Evolutionary conservation across 495 filamentous ascomycete genomes (phyloP), one percentile per base, ranked within the genome.

Genomic region (Penicillium canariense): DNA sequence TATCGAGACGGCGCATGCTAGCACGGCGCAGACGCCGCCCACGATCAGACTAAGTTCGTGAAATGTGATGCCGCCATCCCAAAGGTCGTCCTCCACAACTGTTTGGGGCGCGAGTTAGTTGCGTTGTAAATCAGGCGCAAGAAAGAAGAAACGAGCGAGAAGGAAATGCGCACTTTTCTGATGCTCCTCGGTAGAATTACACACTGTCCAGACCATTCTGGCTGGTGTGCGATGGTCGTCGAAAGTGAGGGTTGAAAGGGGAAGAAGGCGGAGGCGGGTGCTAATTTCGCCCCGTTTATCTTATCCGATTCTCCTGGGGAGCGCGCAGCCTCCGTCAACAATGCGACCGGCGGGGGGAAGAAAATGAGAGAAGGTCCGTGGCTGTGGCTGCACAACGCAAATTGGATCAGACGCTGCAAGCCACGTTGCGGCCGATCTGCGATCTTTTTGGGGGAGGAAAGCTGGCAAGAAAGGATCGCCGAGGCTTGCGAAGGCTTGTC

Each of bases 201-300:
- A 82, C 55, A 67, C 61, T 36, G 75, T 73, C 78, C 77, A 80
- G 50, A 66, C 71, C 77, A 79, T 79, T 50, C 50, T 74, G 48
- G 66, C 63, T 63, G 56, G 43, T 15, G 47, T 31, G 45, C 43
- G 52, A 36, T 17, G 15, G 18, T 18, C 27, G 50, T 45, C 6
- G 36, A 34, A 14, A 25, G 14, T 20, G 49, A 26, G 9, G 38
- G 38, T 34, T 25, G 50, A 53, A 46, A 53, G 50, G 46, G 25
- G 53, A 43, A 34, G 56, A 59, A 55, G 22, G 43, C 32, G 47
- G 26, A 48, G 34, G 42, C 28, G 40, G 28, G 39, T 36, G 14
- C 44, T 40, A 45, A 48, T 62, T 61, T 48, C 31, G 14, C 35
- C 38, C 35, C 31, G 50, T 36, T 65, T 66, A 58, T 61, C 60